A percentile compares a stretch with the other conserved stretches of the same genome.
Evolutionary conservation across 495 filamentous ascomycete genomes (phyloP).

Genomic region (Penicillium arizonense): DNA sequence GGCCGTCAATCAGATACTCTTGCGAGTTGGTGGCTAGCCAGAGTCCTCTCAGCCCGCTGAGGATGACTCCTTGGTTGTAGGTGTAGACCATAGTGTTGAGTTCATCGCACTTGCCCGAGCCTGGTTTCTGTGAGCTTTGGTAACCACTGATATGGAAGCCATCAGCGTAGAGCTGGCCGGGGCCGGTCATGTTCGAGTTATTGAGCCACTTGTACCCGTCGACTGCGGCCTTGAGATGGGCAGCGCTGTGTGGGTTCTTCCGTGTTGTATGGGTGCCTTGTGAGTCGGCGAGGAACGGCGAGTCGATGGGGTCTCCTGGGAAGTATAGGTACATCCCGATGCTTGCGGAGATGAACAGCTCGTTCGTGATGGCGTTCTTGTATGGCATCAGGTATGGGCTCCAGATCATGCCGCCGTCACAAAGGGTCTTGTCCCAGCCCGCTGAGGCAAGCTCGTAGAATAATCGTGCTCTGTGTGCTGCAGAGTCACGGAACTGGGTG

Average conservation of each 20-base stretch:
- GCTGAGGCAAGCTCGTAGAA: slow-evolving; percentile 81
- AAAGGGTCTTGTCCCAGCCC: slow-evolving; percentile 83
- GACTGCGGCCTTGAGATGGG: slow-evolving; percentile 67
- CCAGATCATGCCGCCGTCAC: slow-evolving; percentile 92
- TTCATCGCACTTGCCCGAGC: slow-evolving; percentile 64
- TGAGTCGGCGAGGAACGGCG: slow-evolving; percentile 55
- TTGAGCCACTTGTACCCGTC: slow-evolving; percentile 82
- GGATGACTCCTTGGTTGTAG: slow-evolving; percentile 95
- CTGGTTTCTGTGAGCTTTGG: slow-evolving; percentile 41
- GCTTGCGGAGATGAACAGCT: slow-evolving; percentile 81
- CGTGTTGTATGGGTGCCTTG: slow-evolving; percentile 9
- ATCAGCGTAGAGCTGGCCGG: slow-evolving; percentile 76
- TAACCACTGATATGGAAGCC: slow-evolving; percentile 86
- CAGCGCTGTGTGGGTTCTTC: slow-evolving; percentile 56
- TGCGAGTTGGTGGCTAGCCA: slow-evolving; percentile 67
- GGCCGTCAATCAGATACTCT: slow-evolving; percentile 74
- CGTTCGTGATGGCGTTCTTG: slow-evolving; percentile 97
- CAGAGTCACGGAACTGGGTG: slow-evolving; percentile 69
- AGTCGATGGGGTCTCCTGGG: slow-evolving; percentile 71
- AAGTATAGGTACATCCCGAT: slow-evolving; percentile 90
- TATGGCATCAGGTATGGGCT: slow-evolving; percentile 79
- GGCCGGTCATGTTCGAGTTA: slow-evolving; percentile 76
- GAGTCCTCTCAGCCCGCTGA: slow-evolving; percentile 78
- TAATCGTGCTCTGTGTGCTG: slow-evolving; percentile 80
- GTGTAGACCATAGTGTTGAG: slow-evolving; percentile 90